phyloP scores from a whole-genome alignment of 208 protist genomes.

The Naegleria gruberi region DNA sequence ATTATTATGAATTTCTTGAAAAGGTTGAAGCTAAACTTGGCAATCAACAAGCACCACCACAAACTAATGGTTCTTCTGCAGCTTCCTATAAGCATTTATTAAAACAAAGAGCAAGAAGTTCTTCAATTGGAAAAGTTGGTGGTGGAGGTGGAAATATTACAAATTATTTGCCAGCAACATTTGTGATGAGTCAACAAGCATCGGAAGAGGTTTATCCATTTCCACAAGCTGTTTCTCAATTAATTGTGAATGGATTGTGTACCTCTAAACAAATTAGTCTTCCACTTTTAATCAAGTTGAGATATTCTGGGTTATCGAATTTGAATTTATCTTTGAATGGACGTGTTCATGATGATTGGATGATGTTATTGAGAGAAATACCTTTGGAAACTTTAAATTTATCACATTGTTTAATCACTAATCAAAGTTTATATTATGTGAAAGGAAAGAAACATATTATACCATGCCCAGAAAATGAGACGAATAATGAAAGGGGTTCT shows the following conservation, averaged over 20 bases:
- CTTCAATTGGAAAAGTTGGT: neutral
- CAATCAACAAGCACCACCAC: neutral
- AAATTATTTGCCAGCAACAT: no score
- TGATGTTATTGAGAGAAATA: neutral
- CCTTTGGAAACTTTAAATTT: neutral
- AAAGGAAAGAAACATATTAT: neutral
- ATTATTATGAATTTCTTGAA: neutral
- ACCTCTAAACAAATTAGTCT: neutral
- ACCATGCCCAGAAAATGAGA: neutral
- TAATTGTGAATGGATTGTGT: neutral
- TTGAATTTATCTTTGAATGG: neutral
- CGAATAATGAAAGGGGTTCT: neutral
- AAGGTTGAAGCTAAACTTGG: neutral
- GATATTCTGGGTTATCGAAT: neutral
- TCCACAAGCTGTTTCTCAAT: neutral
- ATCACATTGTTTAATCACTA: neutral
- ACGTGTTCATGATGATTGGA: neutral
- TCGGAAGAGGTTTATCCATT: neutral
- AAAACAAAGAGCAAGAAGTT: neutral
- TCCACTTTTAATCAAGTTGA: neutral
- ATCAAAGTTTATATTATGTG: neutral
- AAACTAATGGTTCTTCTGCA: neutral
- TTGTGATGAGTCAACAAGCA: neutral
- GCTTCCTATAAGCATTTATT: neutral
- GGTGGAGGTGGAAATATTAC: no score